A percentile compares a stretch with the other conserved stretches of the same genome.
phyloP scores from a whole-genome alignment of 768 basidiomycete species.

The Lactarius evosmus region DNA sequence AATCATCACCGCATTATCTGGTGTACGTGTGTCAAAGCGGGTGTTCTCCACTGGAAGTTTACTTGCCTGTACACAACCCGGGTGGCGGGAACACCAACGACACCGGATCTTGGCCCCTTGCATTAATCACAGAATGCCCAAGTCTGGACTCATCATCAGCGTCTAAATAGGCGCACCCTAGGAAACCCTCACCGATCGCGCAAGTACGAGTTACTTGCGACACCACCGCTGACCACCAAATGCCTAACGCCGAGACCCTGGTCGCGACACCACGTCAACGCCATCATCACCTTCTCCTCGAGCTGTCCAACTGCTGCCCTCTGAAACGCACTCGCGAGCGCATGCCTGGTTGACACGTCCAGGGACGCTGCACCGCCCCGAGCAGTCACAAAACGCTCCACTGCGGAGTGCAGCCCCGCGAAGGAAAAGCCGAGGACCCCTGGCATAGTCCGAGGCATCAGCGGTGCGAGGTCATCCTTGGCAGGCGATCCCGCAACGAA shows the following conservation, averaged over 20 bases:
- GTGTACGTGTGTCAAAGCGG: not conserved
- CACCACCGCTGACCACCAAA: slow-evolving; percentile 87
- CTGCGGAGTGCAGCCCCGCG: slow-evolving; percentile 67
- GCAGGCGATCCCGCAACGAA: slow-evolving; percentile 46
- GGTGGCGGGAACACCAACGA: slow-evolving; percentile 71
- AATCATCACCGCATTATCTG: slow-evolving; percentile 98
- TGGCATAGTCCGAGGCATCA: slow-evolving; percentile 46
- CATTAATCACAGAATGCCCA: slow-evolving; percentile 31
- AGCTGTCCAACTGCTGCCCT: slow-evolving; percentile 66
- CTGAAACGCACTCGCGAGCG: slow-evolving; percentile 72
- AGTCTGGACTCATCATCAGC: slow-evolving; percentile 34
- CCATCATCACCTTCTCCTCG: slow-evolving; percentile 66
- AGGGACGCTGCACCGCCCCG: slow-evolving; percentile 42
- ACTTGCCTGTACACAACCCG: slow-evolving; percentile 74
- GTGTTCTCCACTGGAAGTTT: not conserved
- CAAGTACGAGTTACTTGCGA: slow-evolving; percentile 80
- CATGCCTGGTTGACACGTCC: slow-evolving; percentile 39
- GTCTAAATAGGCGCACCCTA: not conserved
- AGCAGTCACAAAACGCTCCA: slow-evolving; percentile 53
- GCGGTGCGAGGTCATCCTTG: slow-evolving; percentile 30
- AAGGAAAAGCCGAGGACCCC: slow-evolving; percentile 72
- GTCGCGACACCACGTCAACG: slow-evolving; percentile 42
- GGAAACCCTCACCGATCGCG: slow-evolving; percentile 52
- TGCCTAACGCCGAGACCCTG: slow-evolving; percentile 47
- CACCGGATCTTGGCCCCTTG: slow-evolving; percentile 37